Evolutionary conservation across 2,329 filamentous ascomycete species (phyloP), one percentile per base, ranked within the genome.

Genomic region (Microascus cirrosus): DNA sequence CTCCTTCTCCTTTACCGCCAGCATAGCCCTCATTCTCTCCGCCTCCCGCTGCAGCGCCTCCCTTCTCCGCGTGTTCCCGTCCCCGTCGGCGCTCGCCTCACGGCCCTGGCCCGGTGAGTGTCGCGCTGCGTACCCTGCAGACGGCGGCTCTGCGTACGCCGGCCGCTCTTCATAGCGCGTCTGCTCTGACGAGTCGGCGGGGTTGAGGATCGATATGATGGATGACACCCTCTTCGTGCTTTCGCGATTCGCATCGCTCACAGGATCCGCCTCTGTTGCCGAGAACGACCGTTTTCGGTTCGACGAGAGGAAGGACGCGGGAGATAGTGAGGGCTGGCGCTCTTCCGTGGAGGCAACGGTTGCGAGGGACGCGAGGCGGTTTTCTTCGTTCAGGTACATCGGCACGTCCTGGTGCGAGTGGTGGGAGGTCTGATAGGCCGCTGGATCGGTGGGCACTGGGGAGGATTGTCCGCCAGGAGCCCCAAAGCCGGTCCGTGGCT

Each of bases 191-290:
- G 54, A 55, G 32, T 59, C 64, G 18, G 71, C 65, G 2, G 83
- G 83, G 61, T 90, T 91, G 13, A 92, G 72, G 52, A 91, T 86
- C 5, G 87, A 88, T 62, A 85, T 88, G 61, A 91, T 91, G 2
- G 86, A 89, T 20, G 85, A 89, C 3, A 90, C 71, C 15, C 87
- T 82, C 67, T 87, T 79, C 50, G 81, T 71, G 42, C 71, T 72
- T 28, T 82, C 77, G 25, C 74, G 71, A 2, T 72, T 71, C n/a
- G 65, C 63, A 42, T 76, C 73, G 35, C 67, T 65, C 22, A 69
- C 65, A n/a, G 67, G 65, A 42, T 83, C 81, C 22, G 75, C 77
- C 58, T 85, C 82, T 0, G 78, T 73, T 0, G 78, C 74, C 0
- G 85, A 87, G 62, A 88, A 86, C 0, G 85, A 87, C 6, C 86